phyloP scores from a whole-genome alignment of 164 flowering plant genomes.

The Vitis rupestris region DNA sequence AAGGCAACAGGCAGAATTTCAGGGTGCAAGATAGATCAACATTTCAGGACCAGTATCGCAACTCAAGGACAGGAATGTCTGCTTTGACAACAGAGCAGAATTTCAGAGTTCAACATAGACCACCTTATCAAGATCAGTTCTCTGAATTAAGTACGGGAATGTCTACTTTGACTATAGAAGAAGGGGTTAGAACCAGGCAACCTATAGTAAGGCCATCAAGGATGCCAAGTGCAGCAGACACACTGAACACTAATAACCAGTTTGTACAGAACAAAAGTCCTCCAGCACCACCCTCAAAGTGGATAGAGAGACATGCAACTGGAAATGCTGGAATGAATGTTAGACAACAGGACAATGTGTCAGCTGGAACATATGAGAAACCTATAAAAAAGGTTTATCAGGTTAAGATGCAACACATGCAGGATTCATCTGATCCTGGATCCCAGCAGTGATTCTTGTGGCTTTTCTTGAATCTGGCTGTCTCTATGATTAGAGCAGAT shows the following conservation, averaged over 20 bases:
- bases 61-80: slow-evolving; percentile 43
- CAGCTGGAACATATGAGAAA: slow-evolving; percentile 30
- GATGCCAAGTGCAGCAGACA: slow-evolving; percentile 27
- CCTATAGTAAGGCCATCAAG: slow-evolving; percentile 20
- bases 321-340: slow-evolving; percentile 29
- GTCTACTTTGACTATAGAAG: slow-evolving; percentile 52
- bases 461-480: background rate
- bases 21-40: slow-evolving; percentile 38
- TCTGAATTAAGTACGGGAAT: slow-evolving; percentile 36
- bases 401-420: slow-evolving; percentile 32
- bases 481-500: no score
- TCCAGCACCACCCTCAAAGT: slow-evolving; percentile 70
- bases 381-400: slow-evolving; percentile 61
- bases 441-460: slow-evolving; percentile 12
- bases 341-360: slow-evolving; percentile 32
- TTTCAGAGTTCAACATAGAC: slow-evolving; percentile 39
- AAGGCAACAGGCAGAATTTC: slow-evolving; percentile 32
- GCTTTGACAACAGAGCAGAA: slow-evolving; percentile 35
- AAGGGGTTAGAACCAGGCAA: slow-evolving; percentile 22
- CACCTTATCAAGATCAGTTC: slow-evolving; percentile 38
- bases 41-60: slow-evolving; percentile 39
- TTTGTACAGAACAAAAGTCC: slow-evolving; percentile 24
- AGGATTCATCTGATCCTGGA: slow-evolving; percentile 18
- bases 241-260: slow-evolving; percentile 20
- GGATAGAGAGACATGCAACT: slow-evolving; percentile 45